Evolutionary conservation across 768 basidiomycete species (phyloP).

Genomic region (Suillus cothurnatus): DNA sequence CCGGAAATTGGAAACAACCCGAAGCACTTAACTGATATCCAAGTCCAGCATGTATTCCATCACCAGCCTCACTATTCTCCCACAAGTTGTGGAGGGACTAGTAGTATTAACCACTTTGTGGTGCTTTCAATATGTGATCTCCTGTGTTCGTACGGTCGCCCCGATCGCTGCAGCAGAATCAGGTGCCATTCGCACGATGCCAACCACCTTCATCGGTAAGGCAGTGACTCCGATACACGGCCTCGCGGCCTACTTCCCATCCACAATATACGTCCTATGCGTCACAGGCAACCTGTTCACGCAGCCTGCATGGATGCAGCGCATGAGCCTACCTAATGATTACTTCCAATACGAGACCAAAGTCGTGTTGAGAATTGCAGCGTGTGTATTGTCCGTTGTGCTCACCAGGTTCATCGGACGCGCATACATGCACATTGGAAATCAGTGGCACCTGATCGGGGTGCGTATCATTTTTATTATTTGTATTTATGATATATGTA

Average conservation of each 20-base stretch:
- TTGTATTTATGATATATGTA: neutral
- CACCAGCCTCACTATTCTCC: slow-evolving; percentile 23
- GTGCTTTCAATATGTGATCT: slow-evolving; percentile 23
- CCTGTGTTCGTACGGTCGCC: slow-evolving; percentile 10
- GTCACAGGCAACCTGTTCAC: slow-evolving; percentile 31
- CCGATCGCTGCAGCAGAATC: slow-evolving; percentile 14
- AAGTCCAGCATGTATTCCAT: slow-evolving; percentile 22
- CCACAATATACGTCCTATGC: slow-evolving; percentile 29
- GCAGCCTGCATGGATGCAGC: slow-evolving; percentile 38
- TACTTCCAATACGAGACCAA: slow-evolving; percentile 25
- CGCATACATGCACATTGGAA: slow-evolving; percentile 25
- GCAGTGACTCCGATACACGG: slow-evolving; percentile 31
- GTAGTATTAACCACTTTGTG: slow-evolving; percentile 29
- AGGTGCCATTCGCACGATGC: slow-evolving; percentile 19
- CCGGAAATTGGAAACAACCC: neutral
- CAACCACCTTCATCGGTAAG: slow-evolving; percentile 24
- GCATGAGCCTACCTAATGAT: slow-evolving; percentile 27
- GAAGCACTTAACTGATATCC: slow-evolving; percentile 20
- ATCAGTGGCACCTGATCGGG: slow-evolving; percentile 35
- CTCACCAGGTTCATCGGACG: slow-evolving; percentile 18
- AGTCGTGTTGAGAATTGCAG: slow-evolving; percentile 24
- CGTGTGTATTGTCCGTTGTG: slow-evolving; percentile 28
- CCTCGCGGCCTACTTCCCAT: slow-evolving; percentile 24
- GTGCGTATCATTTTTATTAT: slow-evolving; percentile 16
- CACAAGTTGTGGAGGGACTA: slow-evolving; percentile 26